Percentiles rank a stretch among this genome's conserved stretches.
Conservation (phyloP, 495 filamentous ascomycete genomes). For the Lasiosphaeriaceae sp. region DNA sequence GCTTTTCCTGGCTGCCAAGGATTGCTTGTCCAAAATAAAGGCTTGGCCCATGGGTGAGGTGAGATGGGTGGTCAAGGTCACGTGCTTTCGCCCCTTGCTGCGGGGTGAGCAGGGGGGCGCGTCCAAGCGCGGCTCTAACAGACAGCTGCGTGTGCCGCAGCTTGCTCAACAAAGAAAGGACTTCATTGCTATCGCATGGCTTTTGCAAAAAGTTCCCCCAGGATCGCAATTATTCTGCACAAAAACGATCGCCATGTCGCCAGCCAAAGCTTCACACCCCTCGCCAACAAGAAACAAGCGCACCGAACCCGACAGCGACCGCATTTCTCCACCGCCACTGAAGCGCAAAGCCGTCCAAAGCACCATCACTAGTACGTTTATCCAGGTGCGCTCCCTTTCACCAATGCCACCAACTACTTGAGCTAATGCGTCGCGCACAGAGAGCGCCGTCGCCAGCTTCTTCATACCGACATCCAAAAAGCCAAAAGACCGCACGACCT, state of each 20-base stretch:
- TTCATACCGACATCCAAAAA: slow-evolving; percentile 88
- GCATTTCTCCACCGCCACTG: slow-evolving; percentile 57
- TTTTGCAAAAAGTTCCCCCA: too few species aligned
- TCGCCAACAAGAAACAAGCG: slow-evolving; percentile 15
- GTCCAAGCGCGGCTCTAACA: too few species aligned
- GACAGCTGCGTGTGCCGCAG: too few species aligned
- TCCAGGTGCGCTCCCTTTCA: background rate
- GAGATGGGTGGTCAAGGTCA: slow-evolving; percentile 3
- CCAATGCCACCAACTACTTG: background rate
- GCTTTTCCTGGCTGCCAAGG: too few species aligned
- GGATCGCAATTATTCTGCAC: too few species aligned
- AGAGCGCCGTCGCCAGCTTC: slow-evolving; percentile 71
- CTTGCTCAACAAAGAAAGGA: too few species aligned
- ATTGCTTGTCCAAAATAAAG: too few species aligned
- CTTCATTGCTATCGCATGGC: too few species aligned
- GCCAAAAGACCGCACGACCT: slow-evolving; percentile 70
- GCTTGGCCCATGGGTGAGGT: too few species aligned
- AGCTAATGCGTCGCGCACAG: slow-evolving; percentile 33
- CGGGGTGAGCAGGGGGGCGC: too few species aligned
- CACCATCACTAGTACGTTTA: slow-evolving; percentile 62
- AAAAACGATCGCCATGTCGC: slow-evolving; percentile 5
- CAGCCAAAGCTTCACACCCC: background rate
- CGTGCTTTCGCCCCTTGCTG: slow-evolving; percentile 17
- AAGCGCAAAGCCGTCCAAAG: slow-evolving; percentile 60
- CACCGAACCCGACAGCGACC: slow-evolving; percentile 18